These are phyloP conservation scores for Abelmoschus esculentus DNA, from an alignment of 345 rosid genomes.

Conservation along the genomic window DNA sequence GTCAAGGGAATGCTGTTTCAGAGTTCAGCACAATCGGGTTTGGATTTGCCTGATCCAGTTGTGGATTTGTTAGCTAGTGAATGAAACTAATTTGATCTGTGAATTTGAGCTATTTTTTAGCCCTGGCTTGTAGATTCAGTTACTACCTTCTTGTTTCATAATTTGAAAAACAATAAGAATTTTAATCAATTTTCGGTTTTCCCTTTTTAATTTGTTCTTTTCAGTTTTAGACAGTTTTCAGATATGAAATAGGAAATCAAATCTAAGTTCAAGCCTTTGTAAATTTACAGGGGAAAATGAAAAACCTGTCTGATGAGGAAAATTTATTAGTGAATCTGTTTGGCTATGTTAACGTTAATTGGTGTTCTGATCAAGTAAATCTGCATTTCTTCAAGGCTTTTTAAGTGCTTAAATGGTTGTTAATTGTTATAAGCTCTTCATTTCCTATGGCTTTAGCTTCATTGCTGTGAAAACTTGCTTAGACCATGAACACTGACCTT, in stretches of 20 bases:
- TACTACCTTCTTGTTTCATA: neutral
- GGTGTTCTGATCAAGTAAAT: neutral
- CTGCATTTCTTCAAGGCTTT: neutral
- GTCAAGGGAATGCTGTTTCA: constrained; percentile 25
- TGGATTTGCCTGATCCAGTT: constrained; percentile 24
- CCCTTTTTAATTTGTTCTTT: constrained; percentile 1
- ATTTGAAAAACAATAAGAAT: constrained; percentile 4
- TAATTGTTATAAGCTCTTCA: neutral
- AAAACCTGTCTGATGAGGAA: neutral
- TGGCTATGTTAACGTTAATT: neutral
- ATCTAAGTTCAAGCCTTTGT: neutral
- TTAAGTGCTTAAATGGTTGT: neutral
- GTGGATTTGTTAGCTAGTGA: constrained; percentile 22
- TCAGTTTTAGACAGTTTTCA: neutral
- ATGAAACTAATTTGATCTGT: constrained; percentile 8
- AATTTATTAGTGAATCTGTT: neutral
- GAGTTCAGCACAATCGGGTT: constrained; percentile 16
- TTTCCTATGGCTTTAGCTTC: neutral
- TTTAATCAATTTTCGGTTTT: neutral
- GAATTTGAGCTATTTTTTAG: constrained; percentile 3
- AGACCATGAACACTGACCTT: neutral
- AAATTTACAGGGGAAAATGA: neutral
- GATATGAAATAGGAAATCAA: neutral
- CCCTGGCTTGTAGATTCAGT: constrained; percentile 7
- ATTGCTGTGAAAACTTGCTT: neutral